Evolutionary conservation across 345 rosid genomes (phyloP).

Genomic region (Carallia pectinifolia): DNA sequence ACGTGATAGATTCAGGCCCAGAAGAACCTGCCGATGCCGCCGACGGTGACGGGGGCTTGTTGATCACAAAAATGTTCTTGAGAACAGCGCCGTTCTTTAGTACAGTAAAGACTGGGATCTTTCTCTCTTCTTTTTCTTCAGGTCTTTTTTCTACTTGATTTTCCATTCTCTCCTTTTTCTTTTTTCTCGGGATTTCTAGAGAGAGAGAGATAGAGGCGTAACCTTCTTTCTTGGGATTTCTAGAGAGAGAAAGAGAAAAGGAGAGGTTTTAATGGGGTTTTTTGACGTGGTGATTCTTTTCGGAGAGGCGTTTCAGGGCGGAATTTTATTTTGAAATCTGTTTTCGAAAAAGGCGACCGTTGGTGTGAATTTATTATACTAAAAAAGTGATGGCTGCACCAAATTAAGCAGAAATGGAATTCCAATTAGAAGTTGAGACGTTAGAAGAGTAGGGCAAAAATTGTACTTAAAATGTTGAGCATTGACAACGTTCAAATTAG

Average conservation of each 20-base stretch:
- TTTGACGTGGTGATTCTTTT: too few species aligned
- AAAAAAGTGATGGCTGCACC: slow-evolving; percentile 24
- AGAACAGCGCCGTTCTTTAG: slow-evolving; percentile 73
- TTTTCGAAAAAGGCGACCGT: slow-evolving; percentile 42
- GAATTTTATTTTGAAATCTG: slow-evolving; percentile 38
- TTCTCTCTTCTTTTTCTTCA: slow-evolving; percentile 32
- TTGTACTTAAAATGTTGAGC: too few species aligned
- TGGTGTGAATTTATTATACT: slow-evolving; percentile 1
- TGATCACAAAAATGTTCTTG: slow-evolving; percentile 79
- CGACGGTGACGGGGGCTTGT: slow-evolving; percentile 28
- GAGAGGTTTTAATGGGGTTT: background rate
- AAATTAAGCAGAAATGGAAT: background rate
- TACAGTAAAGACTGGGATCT: slow-evolving; percentile 79
- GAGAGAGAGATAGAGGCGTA: background rate
- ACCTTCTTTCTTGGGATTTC: too few species aligned
- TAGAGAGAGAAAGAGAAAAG: background rate
- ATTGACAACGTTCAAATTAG: too few species aligned
- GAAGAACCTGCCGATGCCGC: background rate
- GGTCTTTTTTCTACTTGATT: slow-evolving; percentile 18
- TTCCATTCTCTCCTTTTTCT: slow-evolving; percentile 21
- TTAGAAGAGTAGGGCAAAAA: too few species aligned
- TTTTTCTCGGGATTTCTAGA: background rate
- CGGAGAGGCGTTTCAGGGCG: background rate
- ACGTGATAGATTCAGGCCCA: slow-evolving; percentile 19
- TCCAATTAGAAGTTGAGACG: too few species aligned